These are phyloP conservation scores for Amborella trichopoda DNA, from an alignment of 164 flowering plant species.

Conservation along the genomic window DNA sequence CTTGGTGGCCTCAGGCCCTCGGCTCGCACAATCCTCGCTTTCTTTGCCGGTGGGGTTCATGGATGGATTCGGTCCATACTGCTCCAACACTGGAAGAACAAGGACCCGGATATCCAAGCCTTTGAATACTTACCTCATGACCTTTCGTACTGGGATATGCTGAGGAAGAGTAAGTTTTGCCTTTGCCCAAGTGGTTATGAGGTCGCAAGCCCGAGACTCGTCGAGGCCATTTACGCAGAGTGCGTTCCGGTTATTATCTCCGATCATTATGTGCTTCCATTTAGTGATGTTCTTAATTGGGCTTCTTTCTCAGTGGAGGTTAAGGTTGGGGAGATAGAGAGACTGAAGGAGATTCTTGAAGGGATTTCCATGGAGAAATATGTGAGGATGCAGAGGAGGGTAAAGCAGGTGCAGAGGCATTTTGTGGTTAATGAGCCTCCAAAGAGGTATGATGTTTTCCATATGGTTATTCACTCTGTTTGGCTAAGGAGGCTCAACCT, in stretches of 20 bases:
- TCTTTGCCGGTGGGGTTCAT: constrained; percentile 32
- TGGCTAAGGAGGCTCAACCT: no score
- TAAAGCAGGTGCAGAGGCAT: constrained; percentile 4
- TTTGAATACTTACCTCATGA: constrained; percentile 8
- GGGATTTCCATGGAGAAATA: constrained; percentile 30
- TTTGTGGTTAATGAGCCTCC: constrained; percentile 6
- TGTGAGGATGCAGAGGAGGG: constrained; percentile 1
- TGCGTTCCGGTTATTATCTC: constrained; percentile 70
- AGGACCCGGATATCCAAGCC: constrained; percentile 15
- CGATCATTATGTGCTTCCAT: constrained; percentile 45
- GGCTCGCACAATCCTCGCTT: constrained; percentile 19
- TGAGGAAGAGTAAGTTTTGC: constrained; percentile 36
- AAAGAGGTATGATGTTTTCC: constrained; percentile 5
- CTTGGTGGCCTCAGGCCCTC: constrained; percentile 23
- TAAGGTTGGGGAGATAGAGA: constrained; percentile 38
- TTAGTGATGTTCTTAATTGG: constrained; percentile 70
- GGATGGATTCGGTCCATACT: constrained; percentile 23
- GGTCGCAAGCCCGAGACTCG: constrained; percentile 75
- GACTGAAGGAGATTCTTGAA: constrained; percentile 35
- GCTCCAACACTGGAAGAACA: constrained; percentile 24
- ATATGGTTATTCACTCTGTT: constrained; percentile 8
- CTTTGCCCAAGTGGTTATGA: constrained; percentile 81
- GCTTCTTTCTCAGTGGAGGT: constrained; percentile 46
- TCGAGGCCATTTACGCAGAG: constrained; percentile 58
- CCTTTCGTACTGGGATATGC: constrained; percentile 7